Evolutionary conservation across 345 rosid genomes (phyloP), one percentile per base, ranked within the genome.

Genomic region (Stellera chamaejasme): DNA sequence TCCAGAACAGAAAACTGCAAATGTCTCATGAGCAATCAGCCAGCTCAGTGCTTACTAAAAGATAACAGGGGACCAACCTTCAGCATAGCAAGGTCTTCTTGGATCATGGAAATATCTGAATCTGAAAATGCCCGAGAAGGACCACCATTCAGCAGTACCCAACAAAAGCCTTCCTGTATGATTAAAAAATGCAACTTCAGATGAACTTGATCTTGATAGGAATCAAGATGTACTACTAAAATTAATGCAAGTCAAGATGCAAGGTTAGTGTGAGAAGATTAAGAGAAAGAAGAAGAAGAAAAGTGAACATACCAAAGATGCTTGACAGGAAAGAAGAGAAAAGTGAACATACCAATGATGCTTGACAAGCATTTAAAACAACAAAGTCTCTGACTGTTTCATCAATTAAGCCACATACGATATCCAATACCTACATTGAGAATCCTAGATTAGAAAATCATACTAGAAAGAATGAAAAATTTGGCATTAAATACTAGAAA

Each of bases 91-190:
- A 93, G 75, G 76, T 93, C 99, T 47, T 82, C 99, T 76, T 89
- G 94, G 85, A 93, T 73, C 75, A 88, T 54, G 23, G 56, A 44
- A 60, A 84, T 61, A 77, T 89, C 97, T 54, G 89, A 74, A 70
- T 89, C 84, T 39, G 94, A 81, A 66, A 81, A 93, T 48, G 97
- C 91, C 50, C 91, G 91, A 45, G 88, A 81, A 60, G 97, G 91
- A 45, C 99, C 97, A 69, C 99, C 99, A 68, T 93, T 87, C 69
- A 93, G 86, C 74, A 89, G 68, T 54, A 89, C 80, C 84, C 97
- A 79, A 58, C 79, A 72, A 68, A 66, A 89, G 59, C 83, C 94
- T 61, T 84, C 93, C 97, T 87, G 64, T 58, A 71, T 26, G 27
- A 72, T 61, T 48, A 54, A 71, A 49, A 50, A 12, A 61, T 19